A percentile compares a stretch with the other conserved stretches of the same genome.
Conservation (phyloP, 495 filamentous ascomycete genomes). For the Sphaerosporella brunnea region DNA sequence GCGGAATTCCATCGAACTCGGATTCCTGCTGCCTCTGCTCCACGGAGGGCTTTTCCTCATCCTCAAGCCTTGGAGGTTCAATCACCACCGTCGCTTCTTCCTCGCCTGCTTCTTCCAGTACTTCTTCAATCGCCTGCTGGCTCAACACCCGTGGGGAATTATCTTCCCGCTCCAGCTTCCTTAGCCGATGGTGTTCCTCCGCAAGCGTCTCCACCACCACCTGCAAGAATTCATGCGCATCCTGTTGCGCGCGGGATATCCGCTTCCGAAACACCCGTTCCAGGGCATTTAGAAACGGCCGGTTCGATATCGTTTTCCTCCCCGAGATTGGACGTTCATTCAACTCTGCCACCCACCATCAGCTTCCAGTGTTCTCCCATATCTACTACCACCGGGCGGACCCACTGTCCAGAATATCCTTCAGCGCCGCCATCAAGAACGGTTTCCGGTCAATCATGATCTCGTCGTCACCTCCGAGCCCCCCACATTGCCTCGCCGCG, state of each 20-base stretch:
- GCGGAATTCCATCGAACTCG: conserved; percentile 23
- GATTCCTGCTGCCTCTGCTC: conserved; percentile 11
- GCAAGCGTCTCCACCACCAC: conserved; percentile 78
- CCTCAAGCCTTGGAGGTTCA: conserved; percentile 3
- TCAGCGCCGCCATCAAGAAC: conserved; percentile 65
- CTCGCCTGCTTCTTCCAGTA: neutral
- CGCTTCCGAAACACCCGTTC: conserved; percentile 74
- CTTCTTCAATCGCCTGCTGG: conserved; percentile 2
- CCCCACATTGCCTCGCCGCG: conserved; percentile 14
- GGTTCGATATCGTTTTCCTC: conserved; percentile 70
- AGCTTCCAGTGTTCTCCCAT: neutral
- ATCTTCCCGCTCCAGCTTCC: conserved; percentile 10
- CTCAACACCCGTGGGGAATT: conserved; percentile 4
- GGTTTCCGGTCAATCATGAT: conserved; percentile 14
- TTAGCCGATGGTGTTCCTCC: conserved; percentile 64
- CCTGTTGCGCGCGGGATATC: conserved; percentile 87
- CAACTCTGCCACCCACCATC: conserved; percentile 30
- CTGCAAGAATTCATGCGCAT: conserved; percentile 96
- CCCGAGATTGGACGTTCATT: conserved; percentile 87
- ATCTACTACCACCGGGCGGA: neutral
- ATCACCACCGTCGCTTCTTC: conserved; percentile 5
- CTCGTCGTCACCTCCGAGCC: conserved; percentile 8
- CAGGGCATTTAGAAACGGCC: conserved; percentile 55
- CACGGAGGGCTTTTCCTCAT: conserved; percentile 7
- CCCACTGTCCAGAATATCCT: conserved; percentile 64